Evolutionary conservation across 1,284 basidiomycete genomes (phyloP).

Genomic region (Porphyrellus sp.): DNA sequence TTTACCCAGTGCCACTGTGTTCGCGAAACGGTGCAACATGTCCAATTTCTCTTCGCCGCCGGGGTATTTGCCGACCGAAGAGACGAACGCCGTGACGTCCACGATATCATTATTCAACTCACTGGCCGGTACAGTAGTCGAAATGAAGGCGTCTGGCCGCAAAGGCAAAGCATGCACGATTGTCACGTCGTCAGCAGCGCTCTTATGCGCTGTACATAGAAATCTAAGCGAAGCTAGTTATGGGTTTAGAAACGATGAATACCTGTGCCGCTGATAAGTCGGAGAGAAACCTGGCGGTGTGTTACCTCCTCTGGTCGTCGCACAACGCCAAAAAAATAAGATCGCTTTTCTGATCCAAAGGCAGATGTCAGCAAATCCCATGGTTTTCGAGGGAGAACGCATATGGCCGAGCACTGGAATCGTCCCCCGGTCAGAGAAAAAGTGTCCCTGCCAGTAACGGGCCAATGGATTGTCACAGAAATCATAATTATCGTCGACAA

Average conservation of each 20-base stretch:
- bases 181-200: slow-evolving; percentile 54
- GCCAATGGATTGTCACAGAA: slow-evolving; percentile 82
- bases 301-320: slow-evolving; percentile 88
- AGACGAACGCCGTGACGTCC: slow-evolving; percentile 88
- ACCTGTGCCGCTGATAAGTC: slow-evolving; percentile 88
- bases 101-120: slow-evolving; percentile 78
- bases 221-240: slow-evolving; percentile 46
- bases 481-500: slow-evolving; percentile 63
- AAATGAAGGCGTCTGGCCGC: slow-evolving; percentile 55
- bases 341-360: slow-evolving; percentile 75
- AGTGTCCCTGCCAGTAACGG: slow-evolving; percentile 85
- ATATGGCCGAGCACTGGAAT: slow-evolving; percentile 84
- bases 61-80: slow-evolving; percentile 72
- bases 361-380: slow-evolving; percentile 83
- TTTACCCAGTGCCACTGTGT: slow-evolving; percentile 75
- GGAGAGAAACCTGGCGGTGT: slow-evolving; percentile 81
- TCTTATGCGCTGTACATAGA: slow-evolving; percentile 73
- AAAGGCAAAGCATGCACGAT: slow-evolving; percentile 77
- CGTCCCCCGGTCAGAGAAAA: slow-evolving; percentile 93
- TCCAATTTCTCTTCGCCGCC: slow-evolving; percentile 76
- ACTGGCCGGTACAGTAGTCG: slow-evolving; percentile 58
- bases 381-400: slow-evolving; percentile 83
- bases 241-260: slow-evolving; percentile 19
- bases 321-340: slow-evolving; percentile 84
- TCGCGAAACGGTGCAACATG: slow-evolving; percentile 69